These are phyloP conservation scores for Calonectria ilicicola DNA, from an alignment of 2,329 filamentous ascomycete genomes.

Conservation along the genomic window DNA sequence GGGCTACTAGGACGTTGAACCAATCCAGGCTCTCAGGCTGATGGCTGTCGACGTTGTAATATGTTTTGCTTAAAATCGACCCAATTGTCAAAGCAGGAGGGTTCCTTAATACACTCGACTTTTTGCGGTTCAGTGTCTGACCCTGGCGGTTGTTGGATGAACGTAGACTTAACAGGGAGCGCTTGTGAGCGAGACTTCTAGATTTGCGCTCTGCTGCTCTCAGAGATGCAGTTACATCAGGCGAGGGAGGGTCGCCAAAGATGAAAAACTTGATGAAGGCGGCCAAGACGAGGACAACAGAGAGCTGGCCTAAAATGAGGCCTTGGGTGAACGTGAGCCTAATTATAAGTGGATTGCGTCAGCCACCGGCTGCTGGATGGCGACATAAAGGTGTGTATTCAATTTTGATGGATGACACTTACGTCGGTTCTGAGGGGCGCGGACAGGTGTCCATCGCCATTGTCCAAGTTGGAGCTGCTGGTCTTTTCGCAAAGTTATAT, in stretches of 20 bases:
- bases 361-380: constrained; percentile 15
- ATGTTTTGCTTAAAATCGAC: constrained; percentile 95
- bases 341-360: neutral
- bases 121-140: constrained; percentile 69
- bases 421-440: constrained; percentile 59
- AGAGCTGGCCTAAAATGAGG: constrained; percentile 91
- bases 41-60: constrained; percentile 95
- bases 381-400: constrained; percentile 15
- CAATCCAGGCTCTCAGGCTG: constrained; percentile 97
- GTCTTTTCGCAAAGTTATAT: neutral
- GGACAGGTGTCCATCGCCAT: constrained; percentile 59
- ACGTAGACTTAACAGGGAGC: constrained; percentile 75
- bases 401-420: constrained; percentile 40
- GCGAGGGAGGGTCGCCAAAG: constrained; percentile 90
- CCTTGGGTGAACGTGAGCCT: constrained; percentile 94
- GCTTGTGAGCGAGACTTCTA: constrained; percentile 80
- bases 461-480: constrained; percentile 4
- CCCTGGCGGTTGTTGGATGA: constrained; percentile 55
- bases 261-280: constrained; percentile 99
- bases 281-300: constrained; percentile 89
- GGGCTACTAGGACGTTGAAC: constrained; percentile 98
- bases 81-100: constrained; percentile 86
- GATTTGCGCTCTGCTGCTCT: constrained; percentile 81
- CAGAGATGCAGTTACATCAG: constrained; percentile 82
- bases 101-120: constrained; percentile 78